Evolutionary conservation across 495 filamentous ascomycete species (phyloP).

Genomic region (Penicillium taxi): DNA sequence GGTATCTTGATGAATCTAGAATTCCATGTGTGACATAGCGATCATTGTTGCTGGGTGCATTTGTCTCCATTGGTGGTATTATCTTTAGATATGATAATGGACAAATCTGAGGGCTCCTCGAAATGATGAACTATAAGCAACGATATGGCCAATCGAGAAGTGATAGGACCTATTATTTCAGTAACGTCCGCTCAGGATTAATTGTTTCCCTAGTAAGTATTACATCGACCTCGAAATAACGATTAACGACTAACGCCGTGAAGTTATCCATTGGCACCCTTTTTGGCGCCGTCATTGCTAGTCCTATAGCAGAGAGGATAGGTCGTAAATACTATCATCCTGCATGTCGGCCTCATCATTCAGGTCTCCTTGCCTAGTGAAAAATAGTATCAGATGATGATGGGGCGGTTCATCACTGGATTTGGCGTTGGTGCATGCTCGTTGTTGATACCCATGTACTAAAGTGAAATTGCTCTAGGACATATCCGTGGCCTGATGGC

Average conservation of each 20-base stretch:
- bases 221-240: not conserved
- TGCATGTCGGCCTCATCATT: constrained; percentile 55
- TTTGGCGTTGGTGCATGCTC: constrained; percentile 61
- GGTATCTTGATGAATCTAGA: constrained; percentile 21
- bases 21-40: constrained; percentile 38
- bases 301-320: constrained; percentile 39
- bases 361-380: constrained; percentile 47
- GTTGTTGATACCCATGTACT: constrained; percentile 61
- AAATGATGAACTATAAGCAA: constrained; percentile 45
- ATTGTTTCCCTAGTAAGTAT: constrained; percentile 41
- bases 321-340: constrained; percentile 48
- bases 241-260: not conserved
- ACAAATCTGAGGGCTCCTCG: constrained; percentile 52
- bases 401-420: constrained; percentile 50
- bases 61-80: constrained; percentile 60
- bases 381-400: constrained; percentile 45
- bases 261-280: constrained; percentile 55
- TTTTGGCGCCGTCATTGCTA: constrained; percentile 55
- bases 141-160: constrained; percentile 32
- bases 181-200: constrained; percentile 43
- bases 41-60: constrained; percentile 39
- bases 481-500: constrained; percentile 61
- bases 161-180: constrained; percentile 32
- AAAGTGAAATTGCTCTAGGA: constrained; percentile 51
- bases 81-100: constrained; percentile 48